Evolutionary conservation across 768 basidiomycete genomes (phyloP), one percentile per base, ranked within the genome.

Genomic region (Floccularia luteovirens): DNA sequence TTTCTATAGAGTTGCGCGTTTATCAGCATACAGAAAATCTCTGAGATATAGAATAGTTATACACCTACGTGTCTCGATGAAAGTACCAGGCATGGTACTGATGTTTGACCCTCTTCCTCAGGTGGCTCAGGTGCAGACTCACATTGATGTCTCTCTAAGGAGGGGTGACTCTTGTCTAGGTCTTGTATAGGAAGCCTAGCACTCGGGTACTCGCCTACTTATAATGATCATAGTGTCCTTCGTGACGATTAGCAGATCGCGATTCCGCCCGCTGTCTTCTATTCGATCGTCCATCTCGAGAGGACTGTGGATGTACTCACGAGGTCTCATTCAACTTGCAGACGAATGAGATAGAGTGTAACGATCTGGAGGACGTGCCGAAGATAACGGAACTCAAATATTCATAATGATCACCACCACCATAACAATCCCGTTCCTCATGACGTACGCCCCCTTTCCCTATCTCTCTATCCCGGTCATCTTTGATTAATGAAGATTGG

Each of bases 301-400:
- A 30, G 7, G 13, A 12, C 8, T 19, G 6, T 39, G 14, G 5
- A 10, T 20, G 14, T 25, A 30, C 10, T 30, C 38, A 10, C 27
- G 38, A 12, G 17, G 10, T 8, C 10, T 10, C 5, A 28, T 10
- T 39, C 38, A 12, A 8, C 19, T 22, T 11, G 36, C 10, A 11
- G 38, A 39, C 31, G 38, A 25, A 11, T 23, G 11, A 30, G 38
- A 28, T 5, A 19, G 6, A 20, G 38, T 5, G 31, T 39, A 39
- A n/a, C 13, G 24, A 7, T 39, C 38, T 5, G 38, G 13, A 5
- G 38, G 22, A 34, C 33, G 33, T 10, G 10, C 20, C 33, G 33
- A 8, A 8, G 33, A 34, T 20, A 34, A 34, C 8, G 33, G n/a
- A 7, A 20, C 33, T 34, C 6, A 28, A 11, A 11, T 24, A 24